Conservation (phyloP, 192 early-diverging fungal genomes). For the Mortierella claussenii region DNA sequence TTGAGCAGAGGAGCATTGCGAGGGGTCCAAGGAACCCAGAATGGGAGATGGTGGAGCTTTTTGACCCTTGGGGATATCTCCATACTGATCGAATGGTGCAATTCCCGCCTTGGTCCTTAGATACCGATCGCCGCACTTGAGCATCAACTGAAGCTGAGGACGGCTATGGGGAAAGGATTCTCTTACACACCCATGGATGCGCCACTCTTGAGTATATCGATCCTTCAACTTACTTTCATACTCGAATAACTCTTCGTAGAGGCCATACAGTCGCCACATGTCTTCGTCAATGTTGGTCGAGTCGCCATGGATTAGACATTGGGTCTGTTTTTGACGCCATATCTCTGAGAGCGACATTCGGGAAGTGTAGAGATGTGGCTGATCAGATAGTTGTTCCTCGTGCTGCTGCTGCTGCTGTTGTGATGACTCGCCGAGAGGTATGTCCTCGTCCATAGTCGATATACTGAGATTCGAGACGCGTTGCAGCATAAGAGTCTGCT, state of each 20-base stretch:
- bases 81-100: not conserved
- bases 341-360: not conserved
- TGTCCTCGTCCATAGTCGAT: too few species aligned
- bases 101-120: not conserved
- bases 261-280: slow-evolving; percentile 20
- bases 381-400: too few species aligned
- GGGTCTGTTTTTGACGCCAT: not conserved
- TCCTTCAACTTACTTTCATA: not conserved
- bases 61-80: not conserved
- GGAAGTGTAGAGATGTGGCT: not conserved
- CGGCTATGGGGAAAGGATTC: not conserved
- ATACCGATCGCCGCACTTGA: not conserved
- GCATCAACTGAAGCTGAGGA: not conserved
- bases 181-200: not conserved
- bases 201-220: not conserved
- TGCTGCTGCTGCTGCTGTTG: not conserved
- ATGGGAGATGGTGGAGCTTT: not conserved
- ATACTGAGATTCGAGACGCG: not conserved
- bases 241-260: slow-evolving; percentile 46
- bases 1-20: not conserved
- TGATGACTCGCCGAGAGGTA: too few species aligned
- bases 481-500: not conserved
- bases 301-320: slow-evolving; percentile 4
- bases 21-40: not conserved
- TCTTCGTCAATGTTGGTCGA: slow-evolving; percentile 13